Evolutionary conservation across 805 yeast species (phyloP).

Genomic region (Hanseniaspora singularis): DNA sequence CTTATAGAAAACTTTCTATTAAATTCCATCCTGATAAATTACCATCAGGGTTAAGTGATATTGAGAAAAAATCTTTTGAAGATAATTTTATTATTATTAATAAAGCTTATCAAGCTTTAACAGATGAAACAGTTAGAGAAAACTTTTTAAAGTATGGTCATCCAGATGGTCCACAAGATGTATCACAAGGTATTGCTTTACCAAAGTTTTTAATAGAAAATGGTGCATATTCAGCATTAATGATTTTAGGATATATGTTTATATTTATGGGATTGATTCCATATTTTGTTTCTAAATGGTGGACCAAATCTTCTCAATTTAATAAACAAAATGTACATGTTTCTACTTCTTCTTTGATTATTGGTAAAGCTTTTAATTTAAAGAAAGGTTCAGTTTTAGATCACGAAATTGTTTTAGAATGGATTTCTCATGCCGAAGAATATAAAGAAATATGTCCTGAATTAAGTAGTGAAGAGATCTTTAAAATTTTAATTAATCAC

Average conservation of each 20-base stretch:
- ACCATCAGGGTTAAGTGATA: slow-evolving; percentile 45
- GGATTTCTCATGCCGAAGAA: slow-evolving; percentile 60
- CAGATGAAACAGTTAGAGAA: slow-evolving; percentile 74
- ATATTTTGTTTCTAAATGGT: slow-evolving; percentile 72
- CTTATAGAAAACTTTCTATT: slow-evolving; percentile 75
- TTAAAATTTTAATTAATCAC: slow-evolving; percentile 43
- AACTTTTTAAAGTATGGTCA: slow-evolving; percentile 84
- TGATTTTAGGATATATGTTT: slow-evolving; percentile 50
- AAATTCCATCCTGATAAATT: slow-evolving; percentile 91
- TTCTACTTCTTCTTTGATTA: slow-evolving; percentile 68
- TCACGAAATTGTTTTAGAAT: slow-evolving; percentile 42
- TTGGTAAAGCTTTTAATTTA: slow-evolving; percentile 59
- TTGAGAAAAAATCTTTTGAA: slow-evolving; percentile 50
- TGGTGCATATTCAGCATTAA: slow-evolving; percentile 51
- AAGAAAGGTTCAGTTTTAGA: slow-evolving; percentile 56
- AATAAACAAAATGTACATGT: slow-evolving; percentile 77
- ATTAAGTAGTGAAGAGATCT: slow-evolving; percentile 37
- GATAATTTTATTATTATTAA: slow-evolving; percentile 67
- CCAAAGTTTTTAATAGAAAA: slow-evolving; percentile 87
- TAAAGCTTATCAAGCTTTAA: slow-evolving; percentile 87
- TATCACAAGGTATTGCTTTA: slow-evolving; percentile 84
- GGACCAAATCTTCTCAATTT: slow-evolving; percentile 68
- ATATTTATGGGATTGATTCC: slow-evolving; percentile 75
- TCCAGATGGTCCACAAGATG: slow-evolving; percentile 94
- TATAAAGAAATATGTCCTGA: slow-evolving; percentile 35